Evolutionary conservation across 192 early-diverging fungal species (phyloP), one percentile per base, ranked within the genome.

Genomic region (Coemansia sp.): DNA sequence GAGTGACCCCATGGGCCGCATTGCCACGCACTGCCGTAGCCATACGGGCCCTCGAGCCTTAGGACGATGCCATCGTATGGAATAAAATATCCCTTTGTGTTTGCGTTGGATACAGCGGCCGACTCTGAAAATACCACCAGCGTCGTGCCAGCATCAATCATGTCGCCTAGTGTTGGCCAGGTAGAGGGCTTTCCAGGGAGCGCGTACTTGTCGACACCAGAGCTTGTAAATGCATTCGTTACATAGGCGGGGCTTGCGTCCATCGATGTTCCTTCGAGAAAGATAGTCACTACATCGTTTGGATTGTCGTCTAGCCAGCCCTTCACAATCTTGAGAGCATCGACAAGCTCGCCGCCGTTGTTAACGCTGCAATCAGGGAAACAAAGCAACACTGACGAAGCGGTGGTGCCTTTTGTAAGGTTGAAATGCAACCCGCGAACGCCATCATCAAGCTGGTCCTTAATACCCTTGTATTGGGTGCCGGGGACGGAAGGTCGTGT

Each of bases 71-170:
- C 63, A 2, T 12, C 41, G 35, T 74, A 77, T 4, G 75, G 64
- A 36, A 83, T 76, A 63, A 83, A 72, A 69, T 74, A 74, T 43
- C 70, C 73, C 62, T 74, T 58, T 35, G 64, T 9, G 30, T 74
- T 74, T n/a, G 68, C 78, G 18, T 63, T 71, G 21, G 65, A 67
- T 15, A 83, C 66, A 34, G 43, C 56, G 20, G 65, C 35, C 44
- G 73, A 68, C 63, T 83, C 80, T 39, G 64, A 67, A 83, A 83
- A 83, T 43, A 83, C 80, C 16, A 83, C 80, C 35, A 83, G 66
- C 30, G 67, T 72, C 0, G 74, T 83, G 23, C 68, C 75, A 33
- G 36, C 63, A n/a, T 52, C 64, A 45, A 77, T 77, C 71, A 83
- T 73, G 55, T 55, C 56, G 45, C 57, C 60, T 14, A 83, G 68